Conservation (phyloP, 129 eudicot species). For the Rutidosis leptorrhynchoides region DNA sequence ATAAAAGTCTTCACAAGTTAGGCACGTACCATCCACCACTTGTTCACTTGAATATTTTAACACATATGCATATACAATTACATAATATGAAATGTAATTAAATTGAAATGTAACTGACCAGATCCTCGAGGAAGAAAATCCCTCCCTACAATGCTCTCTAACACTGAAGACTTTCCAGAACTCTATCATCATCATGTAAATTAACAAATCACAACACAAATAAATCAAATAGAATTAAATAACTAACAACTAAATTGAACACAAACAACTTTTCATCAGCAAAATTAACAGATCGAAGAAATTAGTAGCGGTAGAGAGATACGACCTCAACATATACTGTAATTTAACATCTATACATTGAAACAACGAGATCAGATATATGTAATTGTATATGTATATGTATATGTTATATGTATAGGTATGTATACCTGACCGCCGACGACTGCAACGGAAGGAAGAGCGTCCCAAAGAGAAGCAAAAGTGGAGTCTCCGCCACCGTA, state of each 20-base stretch:
- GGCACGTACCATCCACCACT: too few relatives aligned
- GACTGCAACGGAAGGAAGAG: slow-evolving; percentile 93
- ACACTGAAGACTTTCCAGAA: slow-evolving; percentile 69
- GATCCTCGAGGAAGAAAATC: slow-evolving; percentile 60
- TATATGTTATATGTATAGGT: background rate
- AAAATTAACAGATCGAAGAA: slow-evolving; percentile 23
- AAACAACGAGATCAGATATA: slow-evolving; percentile 8
- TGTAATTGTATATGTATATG: background rate
- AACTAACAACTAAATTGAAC: background rate
- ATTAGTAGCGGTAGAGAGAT: background rate
- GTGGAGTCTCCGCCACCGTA: slow-evolving; percentile 66
- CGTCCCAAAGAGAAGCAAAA: slow-evolving; percentile 87
- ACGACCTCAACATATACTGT: slow-evolving; percentile 6
- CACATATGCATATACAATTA: too few relatives aligned
- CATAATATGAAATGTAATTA: too few relatives aligned
- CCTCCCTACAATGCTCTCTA: slow-evolving; percentile 57
- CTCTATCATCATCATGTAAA: slow-evolving; percentile 36
- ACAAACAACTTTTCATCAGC: background rate
- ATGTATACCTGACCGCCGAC: slow-evolving; percentile 83
- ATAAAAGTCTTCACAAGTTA: too few relatives aligned
- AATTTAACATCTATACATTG: background rate
- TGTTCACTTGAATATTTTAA: too few relatives aligned
- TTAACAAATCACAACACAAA: background rate
- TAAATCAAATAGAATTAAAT: background rate
- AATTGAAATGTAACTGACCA: slow-evolving; percentile 28